Conservation (phyloP, 441 rosid species). For the Euphorbia celastroides region DNA sequence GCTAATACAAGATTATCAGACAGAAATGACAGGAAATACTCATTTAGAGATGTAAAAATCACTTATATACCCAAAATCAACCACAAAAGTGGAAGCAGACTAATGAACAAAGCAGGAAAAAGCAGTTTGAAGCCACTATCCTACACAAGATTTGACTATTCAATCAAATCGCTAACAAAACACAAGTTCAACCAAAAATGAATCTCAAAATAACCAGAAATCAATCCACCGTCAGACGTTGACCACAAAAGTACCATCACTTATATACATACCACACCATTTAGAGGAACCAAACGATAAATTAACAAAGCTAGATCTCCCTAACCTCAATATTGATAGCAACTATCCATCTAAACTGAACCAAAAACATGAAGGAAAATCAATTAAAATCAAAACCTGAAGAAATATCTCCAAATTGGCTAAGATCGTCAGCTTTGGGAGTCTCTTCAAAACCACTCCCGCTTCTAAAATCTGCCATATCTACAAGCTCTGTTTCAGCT, state of each 20-base stretch:
- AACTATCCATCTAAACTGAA: slow-evolving; percentile 7
- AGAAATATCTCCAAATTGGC: slow-evolving; percentile 33
- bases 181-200: neutral
- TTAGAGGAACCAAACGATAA: neutral
- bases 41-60: neutral
- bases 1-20: neutral
- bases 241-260: slow-evolving; percentile 10
- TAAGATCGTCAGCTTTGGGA: slow-evolving; percentile 34
- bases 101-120: neutral
- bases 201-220: neutral
- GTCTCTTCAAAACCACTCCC: slow-evolving; percentile 31
- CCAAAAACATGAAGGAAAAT: neutral
- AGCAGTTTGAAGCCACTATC: neutral
- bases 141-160: neutral
- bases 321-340: neutral
- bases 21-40: neutral
- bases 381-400: slow-evolving; percentile 38
- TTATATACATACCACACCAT: neutral
- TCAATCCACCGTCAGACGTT: slow-evolving; percentile 1
- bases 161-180: neutral
- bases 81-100: neutral
- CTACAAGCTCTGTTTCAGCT: slow-evolving; percentile 9
- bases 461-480: slow-evolving; percentile 37
- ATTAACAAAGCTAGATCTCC: neutral
- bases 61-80: neutral